These are phyloP conservation scores for Diophrys sp. DNA, from an alignment of 73 alveolate species.

Conservation along the genomic window DNA sequence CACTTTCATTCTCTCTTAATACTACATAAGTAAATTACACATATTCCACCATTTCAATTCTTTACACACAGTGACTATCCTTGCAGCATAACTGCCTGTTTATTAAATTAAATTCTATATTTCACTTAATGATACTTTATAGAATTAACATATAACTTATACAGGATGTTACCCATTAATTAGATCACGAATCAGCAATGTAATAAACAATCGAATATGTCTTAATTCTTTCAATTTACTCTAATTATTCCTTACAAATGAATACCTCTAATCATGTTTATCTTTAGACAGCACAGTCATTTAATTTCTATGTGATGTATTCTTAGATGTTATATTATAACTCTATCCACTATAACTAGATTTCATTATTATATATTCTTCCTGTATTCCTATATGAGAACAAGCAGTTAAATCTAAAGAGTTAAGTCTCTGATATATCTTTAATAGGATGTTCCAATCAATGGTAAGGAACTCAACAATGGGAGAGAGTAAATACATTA, in stretches of 20 bases:
- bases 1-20: slow-evolving; percentile 48
- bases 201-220: slow-evolving; percentile 37
- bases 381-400: slow-evolving; percentile 21
- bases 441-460: slow-evolving; percentile 31
- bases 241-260: slow-evolving; percentile 36
- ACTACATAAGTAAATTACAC: slow-evolving; percentile 30
- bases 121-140: slow-evolving; percentile 11
- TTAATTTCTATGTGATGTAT: too few species aligned
- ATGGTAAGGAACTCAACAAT: slow-evolving; percentile 12
- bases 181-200: slow-evolving; percentile 47
- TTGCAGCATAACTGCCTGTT: slow-evolving; percentile 16
- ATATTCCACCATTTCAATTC: slow-evolving; percentile 57
- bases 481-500: slow-evolving; percentile 51
- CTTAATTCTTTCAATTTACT: slow-evolving; percentile 12
- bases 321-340: background rate
- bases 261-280: background rate
- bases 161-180: slow-evolving; percentile 10
- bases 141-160: slow-evolving; percentile 15
- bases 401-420: slow-evolving; percentile 18
- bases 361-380: slow-evolving; percentile 28
- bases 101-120: slow-evolving; percentile 9
- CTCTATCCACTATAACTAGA: background rate
- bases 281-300: too few species aligned
- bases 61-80: slow-evolving; percentile 35
- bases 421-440: slow-evolving; percentile 6